These are phyloP conservation scores for Aspergillus eucalypticola DNA, from an alignment of 2,329 filamentous ascomycete genomes.

Conservation along the genomic window DNA sequence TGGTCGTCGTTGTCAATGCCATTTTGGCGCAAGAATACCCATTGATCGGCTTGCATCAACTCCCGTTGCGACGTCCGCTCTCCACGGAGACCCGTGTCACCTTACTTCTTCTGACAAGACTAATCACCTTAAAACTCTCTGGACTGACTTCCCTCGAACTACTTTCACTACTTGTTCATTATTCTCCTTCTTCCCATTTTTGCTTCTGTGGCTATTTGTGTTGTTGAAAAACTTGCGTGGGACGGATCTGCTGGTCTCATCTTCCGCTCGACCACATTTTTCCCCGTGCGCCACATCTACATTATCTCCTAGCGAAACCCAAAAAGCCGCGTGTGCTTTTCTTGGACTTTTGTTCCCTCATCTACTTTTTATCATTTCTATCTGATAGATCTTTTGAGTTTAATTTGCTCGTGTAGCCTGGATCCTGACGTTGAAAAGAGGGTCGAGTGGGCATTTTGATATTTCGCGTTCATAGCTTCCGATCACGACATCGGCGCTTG, in stretches of 20 bases:
- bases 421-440: neutral
- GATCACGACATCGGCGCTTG: constrained; percentile 34
- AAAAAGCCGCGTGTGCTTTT: neutral
- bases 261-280: neutral
- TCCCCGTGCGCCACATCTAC: constrained; percentile 5
- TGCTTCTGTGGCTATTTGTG: neutral
- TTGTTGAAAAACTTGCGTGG: neutral
- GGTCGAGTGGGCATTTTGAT: constrained; percentile 17
- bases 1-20: neutral
- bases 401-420: constrained; percentile 5
- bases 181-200: constrained; percentile 7
- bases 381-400: neutral
- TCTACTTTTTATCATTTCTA: neutral
- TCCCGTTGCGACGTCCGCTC: constrained; percentile 6
- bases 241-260: neutral
- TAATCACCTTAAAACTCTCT: constrained; percentile 15
- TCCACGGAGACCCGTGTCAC: constrained; percentile 15
- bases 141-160: neutral
- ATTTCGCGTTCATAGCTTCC: constrained; percentile 24
- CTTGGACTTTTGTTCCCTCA: neutral
- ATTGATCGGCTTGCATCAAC: constrained; percentile 12
- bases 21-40: neutral
- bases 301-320: neutral
- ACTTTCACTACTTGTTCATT: constrained; percentile 13
- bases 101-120: constrained; percentile 12